These are phyloP conservation scores for Oryza meridionalis DNA, from an alignment of 176 grass and related monocot genomes.

Conservation along the genomic window DNA sequence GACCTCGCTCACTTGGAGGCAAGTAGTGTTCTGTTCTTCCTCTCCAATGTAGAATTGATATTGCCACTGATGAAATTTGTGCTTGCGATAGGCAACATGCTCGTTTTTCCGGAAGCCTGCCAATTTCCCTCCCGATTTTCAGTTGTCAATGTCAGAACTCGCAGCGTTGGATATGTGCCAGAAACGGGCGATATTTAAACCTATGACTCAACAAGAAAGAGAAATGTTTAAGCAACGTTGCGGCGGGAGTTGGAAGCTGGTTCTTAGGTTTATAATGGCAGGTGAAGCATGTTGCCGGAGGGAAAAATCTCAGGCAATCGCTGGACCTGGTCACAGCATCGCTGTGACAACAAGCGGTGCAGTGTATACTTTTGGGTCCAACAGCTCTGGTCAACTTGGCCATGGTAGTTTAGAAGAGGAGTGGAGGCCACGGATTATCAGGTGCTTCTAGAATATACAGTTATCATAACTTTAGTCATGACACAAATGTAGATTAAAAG, in stretches of 20 bases:
- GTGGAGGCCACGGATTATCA: constrained; percentile 78
- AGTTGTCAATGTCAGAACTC: constrained; percentile 79
- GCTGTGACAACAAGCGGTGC: constrained; percentile 64
- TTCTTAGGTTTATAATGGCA: constrained; percentile 85
- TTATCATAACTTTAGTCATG: constrained; percentile 44
- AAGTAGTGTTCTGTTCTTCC: constrained; percentile 56
- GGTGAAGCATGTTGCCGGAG: constrained; percentile 76
- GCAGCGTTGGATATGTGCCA: constrained; percentile 93
- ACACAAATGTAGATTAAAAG: constrained; percentile 33
- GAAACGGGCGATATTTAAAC: constrained; percentile 87
- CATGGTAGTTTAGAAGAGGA: constrained; percentile 84
- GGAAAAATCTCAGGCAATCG: constrained; percentile 87
- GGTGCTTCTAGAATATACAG: constrained; percentile 62
- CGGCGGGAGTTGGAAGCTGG: constrained; percentile 83
- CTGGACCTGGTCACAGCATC: constrained; percentile 83
- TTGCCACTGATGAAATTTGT: constrained; percentile 66
- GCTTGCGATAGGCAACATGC: constrained; percentile 73
- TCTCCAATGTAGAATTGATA: constrained; percentile 64
- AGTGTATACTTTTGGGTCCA: constrained; percentile 82
- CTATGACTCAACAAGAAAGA: constrained; percentile 69
- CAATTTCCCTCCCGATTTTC: constrained; percentile 79
- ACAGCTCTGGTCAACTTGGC: constrained; percentile 86
- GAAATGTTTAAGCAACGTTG: constrained; percentile 71
- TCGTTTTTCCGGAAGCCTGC: constrained; percentile 90
- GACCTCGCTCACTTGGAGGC: constrained; percentile 94